Conservation (phyloP, 2,329 filamentous ascomycete species). For the Cephalotrichum gorgonifer region DNA sequence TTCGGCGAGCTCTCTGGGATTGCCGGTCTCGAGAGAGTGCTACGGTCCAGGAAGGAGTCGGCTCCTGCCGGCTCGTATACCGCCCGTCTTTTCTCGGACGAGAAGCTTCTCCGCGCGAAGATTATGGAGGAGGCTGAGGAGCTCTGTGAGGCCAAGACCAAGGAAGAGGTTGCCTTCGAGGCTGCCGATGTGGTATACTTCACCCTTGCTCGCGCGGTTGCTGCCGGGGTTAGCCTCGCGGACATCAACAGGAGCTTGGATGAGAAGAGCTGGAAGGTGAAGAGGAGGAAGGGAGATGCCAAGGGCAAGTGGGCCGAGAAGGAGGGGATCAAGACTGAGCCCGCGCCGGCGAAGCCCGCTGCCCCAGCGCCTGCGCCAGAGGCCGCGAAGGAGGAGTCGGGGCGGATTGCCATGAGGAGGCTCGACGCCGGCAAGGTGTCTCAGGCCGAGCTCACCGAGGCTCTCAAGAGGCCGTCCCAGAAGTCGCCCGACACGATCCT, state of each 20-base stretch:
- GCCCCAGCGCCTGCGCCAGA: constrained; percentile 21
- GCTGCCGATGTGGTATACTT: constrained; percentile 95
- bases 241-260: constrained; percentile 91
- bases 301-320: constrained; percentile 89
- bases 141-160: constrained; percentile 74
- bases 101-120: constrained; percentile 83
- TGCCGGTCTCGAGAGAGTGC: constrained; percentile 75
- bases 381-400: constrained; percentile 23
- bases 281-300: constrained; percentile 83
- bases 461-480: constrained; percentile 81
- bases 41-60: constrained; percentile 69
- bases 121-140: constrained; percentile 98
- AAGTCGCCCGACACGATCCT: constrained; percentile 91
- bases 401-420: constrained; percentile 72
- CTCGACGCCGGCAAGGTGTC: constrained; percentile 59
- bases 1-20: constrained; percentile 80
- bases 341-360: constrained; percentile 22
- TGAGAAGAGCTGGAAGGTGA: constrained; percentile 90
- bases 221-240: constrained; percentile 72
- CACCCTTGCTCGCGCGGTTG: constrained; percentile 78
- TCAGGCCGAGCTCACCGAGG: constrained; percentile 56
- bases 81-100: constrained; percentile 81
- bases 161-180: constrained; percentile 83
- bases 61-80: constrained; percentile 91
- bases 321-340: constrained; percentile 49